A percentile compares a stretch with the other conserved stretches of the same genome.
phyloP scores from a whole-genome alignment of 495 filamentous ascomycete species.

The Lasiosphaeria hispida region DNA sequence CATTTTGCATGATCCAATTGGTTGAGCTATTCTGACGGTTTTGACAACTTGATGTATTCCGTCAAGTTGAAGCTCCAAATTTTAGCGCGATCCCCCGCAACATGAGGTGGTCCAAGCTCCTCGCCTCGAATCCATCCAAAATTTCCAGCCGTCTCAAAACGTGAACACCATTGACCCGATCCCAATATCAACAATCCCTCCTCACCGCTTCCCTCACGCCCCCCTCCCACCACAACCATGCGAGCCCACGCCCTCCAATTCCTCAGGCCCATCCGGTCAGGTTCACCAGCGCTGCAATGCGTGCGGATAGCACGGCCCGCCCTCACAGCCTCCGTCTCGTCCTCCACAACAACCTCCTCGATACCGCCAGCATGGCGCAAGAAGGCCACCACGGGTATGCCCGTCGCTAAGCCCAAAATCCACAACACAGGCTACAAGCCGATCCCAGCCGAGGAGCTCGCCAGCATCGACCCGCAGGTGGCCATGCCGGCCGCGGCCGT shows the following conservation, averaged over 20 bases:
- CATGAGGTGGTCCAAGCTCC: conserved; percentile 16
- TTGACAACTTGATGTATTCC: no score
- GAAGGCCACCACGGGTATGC: not conserved
- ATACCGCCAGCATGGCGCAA: conserved; percentile 4
- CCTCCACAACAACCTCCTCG: conserved; percentile 11
- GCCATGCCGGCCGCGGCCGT: conserved; percentile 33
- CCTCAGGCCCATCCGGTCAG: not conserved
- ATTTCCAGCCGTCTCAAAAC: not conserved
- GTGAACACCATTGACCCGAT: conserved; percentile 3
- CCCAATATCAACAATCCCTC: not conserved
- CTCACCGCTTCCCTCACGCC: not conserved
- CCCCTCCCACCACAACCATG: conserved; percentile 14
- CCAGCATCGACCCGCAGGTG: conserved; percentile 28
- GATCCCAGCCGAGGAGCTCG: not conserved
- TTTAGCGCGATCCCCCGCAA: not conserved
- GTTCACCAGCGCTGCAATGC: not conserved
- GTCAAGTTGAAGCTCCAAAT: no score
- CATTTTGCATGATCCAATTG: no score
- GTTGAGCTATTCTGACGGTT: no score
- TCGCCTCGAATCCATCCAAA: conserved; percentile 6
- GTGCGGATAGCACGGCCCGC: not conserved
- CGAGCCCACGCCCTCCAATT: conserved; percentile 25
- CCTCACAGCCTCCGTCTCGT: conserved; percentile 10
- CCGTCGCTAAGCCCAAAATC: not conserved
- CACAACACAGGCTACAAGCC: not conserved